Percentiles rank a stretch among this genome's conserved stretches.
Conservation (phyloP, 495 filamentous ascomycete species). For the Hypoxylon subgilvum region DNA sequence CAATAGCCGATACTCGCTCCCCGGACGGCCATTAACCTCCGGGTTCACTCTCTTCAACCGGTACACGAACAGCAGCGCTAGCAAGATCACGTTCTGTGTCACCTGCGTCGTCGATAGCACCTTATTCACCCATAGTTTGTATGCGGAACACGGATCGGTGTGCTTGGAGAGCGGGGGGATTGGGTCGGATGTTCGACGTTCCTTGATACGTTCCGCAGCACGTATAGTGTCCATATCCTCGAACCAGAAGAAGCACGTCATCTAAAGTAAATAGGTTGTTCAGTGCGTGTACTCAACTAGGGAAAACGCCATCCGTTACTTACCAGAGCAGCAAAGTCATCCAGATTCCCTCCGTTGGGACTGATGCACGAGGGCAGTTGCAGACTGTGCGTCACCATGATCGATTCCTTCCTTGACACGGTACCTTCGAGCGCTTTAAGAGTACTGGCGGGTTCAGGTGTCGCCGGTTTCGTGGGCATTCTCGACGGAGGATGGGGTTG, state of each 20-base stretch:
- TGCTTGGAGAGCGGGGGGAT: slow-evolving; percentile 66
- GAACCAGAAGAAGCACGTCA: slow-evolving; percentile 99
- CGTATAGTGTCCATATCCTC: slow-evolving; percentile 81
- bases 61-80: slow-evolving; percentile 93
- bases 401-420: slow-evolving; percentile 45
- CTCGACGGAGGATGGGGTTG: slow-evolving; percentile 37
- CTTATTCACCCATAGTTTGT: slow-evolving; percentile 91
- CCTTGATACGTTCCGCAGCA: slow-evolving; percentile 69
- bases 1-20: slow-evolving; percentile 93
- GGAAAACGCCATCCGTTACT: slow-evolving; percentile 26
- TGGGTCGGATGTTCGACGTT: slow-evolving; percentile 47
- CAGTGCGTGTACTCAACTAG: slow-evolving; percentile 1
- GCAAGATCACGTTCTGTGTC: slow-evolving; percentile 90
- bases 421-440: slow-evolving; percentile 38
- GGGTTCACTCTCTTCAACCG: slow-evolving; percentile 89
- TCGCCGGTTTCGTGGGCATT: slow-evolving; percentile 43
- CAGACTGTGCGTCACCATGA: slow-evolving; percentile 65
- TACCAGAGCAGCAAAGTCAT: slow-evolving; percentile 84
- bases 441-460: slow-evolving; percentile 40
- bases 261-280: slow-evolving; percentile 58
- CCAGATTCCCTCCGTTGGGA: slow-evolving; percentile 70
- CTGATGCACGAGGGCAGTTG: slow-evolving; percentile 78
- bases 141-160: slow-evolving; percentile 77
- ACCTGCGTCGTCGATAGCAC: slow-evolving; percentile 95
- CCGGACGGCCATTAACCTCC: slow-evolving; percentile 82